These are phyloP conservation scores for Phytophthora cryptogea DNA, from an alignment of 352 stramenopile species.

Conservation along the genomic window DNA sequence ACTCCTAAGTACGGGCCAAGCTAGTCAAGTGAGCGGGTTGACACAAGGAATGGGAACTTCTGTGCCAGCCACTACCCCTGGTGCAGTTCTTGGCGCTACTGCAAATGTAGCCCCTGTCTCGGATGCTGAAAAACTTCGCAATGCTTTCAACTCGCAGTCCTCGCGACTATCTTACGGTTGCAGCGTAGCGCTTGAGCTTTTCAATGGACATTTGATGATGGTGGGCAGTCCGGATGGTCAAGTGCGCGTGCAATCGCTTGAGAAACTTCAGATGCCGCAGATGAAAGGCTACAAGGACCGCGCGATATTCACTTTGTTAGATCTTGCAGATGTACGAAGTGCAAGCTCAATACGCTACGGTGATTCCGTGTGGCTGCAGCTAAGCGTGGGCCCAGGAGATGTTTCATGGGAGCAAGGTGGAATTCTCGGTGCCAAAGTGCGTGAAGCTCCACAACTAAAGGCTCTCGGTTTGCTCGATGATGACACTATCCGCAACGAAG, in stretches of 20 bases:
- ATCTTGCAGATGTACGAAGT: slow-evolving; percentile 68
- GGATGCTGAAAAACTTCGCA: slow-evolving; percentile 68
- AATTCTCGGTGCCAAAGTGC: slow-evolving; percentile 74
- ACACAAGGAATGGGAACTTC: background rate
- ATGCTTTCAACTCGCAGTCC: slow-evolving; percentile 73
- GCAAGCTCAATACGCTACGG: slow-evolving; percentile 72
- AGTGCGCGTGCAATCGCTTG: slow-evolving; percentile 65
- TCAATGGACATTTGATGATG: slow-evolving; percentile 80
- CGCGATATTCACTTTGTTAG: slow-evolving; percentile 71
- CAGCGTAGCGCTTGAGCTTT: slow-evolving; percentile 70
- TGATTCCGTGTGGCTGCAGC: slow-evolving; percentile 77
- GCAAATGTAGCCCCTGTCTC: slow-evolving; percentile 25
- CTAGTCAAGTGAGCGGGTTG: background rate
- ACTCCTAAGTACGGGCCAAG: background rate
- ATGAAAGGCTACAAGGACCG: slow-evolving; percentile 57
- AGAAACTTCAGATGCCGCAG: slow-evolving; percentile 57
- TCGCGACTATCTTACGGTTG: slow-evolving; percentile 69
- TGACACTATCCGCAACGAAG: slow-evolving; percentile 49
- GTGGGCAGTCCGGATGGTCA: slow-evolving; percentile 61
- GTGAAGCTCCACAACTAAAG: slow-evolving; percentile 71
- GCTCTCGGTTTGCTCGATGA: slow-evolving; percentile 58
- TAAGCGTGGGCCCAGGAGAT: slow-evolving; percentile 69
- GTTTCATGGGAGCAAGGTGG: slow-evolving; percentile 74
- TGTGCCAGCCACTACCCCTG: slow-evolving; percentile 3
- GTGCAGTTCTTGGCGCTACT: background rate